phyloP scores from a whole-genome alignment of 306 rosid genomes.

The Trifolium pratense region DNA sequence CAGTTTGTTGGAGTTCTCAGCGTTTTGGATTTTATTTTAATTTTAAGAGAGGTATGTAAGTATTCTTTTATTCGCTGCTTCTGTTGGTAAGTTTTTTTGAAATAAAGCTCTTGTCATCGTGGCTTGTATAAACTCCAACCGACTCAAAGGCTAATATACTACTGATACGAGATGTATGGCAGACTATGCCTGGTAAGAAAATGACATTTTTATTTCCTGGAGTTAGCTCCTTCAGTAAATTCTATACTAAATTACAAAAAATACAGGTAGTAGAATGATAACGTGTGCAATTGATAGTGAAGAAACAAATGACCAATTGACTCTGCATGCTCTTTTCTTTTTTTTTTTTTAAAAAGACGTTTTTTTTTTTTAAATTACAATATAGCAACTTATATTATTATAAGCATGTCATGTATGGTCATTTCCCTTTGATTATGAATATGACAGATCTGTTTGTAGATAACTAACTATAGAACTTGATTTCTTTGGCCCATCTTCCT shows the following conservation, averaged over 20 bases:
- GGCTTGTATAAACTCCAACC: conserved; percentile 23
- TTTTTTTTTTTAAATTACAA: too few relatives aligned
- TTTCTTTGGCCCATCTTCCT: conserved; percentile 24
- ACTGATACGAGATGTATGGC: conserved; percentile 2
- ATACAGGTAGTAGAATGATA: conserved; percentile 7
- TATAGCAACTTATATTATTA: not conserved
- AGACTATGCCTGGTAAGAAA: conserved; percentile 1
- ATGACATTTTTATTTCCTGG: not conserved
- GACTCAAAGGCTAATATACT: conserved; percentile 18
- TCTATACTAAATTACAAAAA: not conserved
- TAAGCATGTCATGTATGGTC: not conserved
- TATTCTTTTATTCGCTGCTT: conserved; percentile 39
- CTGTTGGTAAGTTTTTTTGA: conserved; percentile 33
- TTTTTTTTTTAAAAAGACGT: not conserved
- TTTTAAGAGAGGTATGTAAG: conserved; percentile 85
- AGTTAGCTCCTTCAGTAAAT: conserved; percentile 24
- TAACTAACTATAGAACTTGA: conserved; percentile 16
- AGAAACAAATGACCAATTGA: conserved; percentile 15
- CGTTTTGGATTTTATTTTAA: conserved; percentile 91
- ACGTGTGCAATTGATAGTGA: conserved; percentile 22
- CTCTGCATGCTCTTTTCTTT: conserved; percentile 18
- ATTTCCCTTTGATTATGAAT: conserved; percentile 26
- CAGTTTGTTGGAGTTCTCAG: conserved; percentile 96
- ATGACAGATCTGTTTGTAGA: conserved; percentile 6
- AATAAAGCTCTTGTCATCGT: conserved; percentile 28